phyloP scores from a whole-genome alignment of 2,329 filamentous ascomycete species.

The Clonostachys chloroleuca region DNA sequence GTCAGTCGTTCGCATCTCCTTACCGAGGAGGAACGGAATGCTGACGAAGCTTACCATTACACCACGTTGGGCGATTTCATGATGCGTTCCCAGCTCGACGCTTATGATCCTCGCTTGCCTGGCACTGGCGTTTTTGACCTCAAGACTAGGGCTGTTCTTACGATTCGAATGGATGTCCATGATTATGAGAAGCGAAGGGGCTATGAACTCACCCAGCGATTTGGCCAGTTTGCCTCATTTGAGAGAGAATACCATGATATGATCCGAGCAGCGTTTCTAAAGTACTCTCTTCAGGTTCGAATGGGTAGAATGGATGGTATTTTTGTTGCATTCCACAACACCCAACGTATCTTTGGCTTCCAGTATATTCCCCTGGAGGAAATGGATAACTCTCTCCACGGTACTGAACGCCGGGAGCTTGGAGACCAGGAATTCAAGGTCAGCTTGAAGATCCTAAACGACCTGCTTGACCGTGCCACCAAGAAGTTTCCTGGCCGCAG shows the following conservation, averaged over 20 bases:
- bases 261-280: conserved; percentile 90
- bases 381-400: conserved; percentile 89
- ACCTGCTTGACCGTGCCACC: conserved; percentile 72
- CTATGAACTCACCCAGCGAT: conserved; percentile 77
- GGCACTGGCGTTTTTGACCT: conserved; percentile 94
- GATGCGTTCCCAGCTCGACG: conserved; percentile 93
- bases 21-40: conserved; percentile 65
- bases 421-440: conserved; percentile 84
- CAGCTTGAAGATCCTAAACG: conserved; percentile 75
- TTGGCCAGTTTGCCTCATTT: conserved; percentile 83
- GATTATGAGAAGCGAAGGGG: conserved; percentile 72
- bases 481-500: conserved; percentile 70
- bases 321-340: conserved; percentile 95
- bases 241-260: conserved; percentile 97
- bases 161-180: conserved; percentile 80
- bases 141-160: conserved; percentile 88
- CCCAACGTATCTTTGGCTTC: conserved; percentile 92
- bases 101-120: conserved; percentile 78
- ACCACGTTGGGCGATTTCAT: conserved; percentile 82
- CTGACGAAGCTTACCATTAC: conserved; percentile 81
- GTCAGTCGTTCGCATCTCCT: conserved; percentile 63
- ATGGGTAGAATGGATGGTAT: conserved; percentile 99
- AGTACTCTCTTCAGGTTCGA: conserved; percentile 93
- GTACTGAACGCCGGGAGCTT: conserved; percentile 57
- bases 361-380: conserved; percentile 86